These are phyloP conservation scores for Wickerhamomyces queroliae DNA, from an alignment of 805 yeast genomes.

Conservation along the genomic window DNA sequence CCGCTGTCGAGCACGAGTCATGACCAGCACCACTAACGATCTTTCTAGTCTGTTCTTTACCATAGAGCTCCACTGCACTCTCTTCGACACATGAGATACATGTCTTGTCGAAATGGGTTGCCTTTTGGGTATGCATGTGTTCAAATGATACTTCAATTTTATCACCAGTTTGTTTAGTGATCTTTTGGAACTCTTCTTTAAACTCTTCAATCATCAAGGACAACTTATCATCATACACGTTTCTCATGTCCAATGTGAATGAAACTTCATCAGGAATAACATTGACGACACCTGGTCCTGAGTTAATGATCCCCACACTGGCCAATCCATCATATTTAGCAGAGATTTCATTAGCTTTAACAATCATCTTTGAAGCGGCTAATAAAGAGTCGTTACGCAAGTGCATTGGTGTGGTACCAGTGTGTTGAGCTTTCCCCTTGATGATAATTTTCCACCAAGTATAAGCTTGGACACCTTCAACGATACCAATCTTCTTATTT, in stretches of 20 bases:
- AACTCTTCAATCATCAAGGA: constrained; percentile 32
- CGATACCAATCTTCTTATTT: constrained; percentile 55
- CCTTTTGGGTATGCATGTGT: constrained; percentile 43
- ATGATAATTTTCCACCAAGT: constrained; percentile 55
- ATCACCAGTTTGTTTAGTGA: constrained; percentile 27
- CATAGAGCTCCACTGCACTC: constrained; percentile 45
- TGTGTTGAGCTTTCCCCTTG: constrained; percentile 61
- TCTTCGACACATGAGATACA: constrained; percentile 46
- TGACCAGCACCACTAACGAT: constrained; percentile 72
- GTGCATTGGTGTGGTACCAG: constrained; percentile 67
- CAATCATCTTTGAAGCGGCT: constrained; percentile 52
- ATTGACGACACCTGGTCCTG: constrained; percentile 58
- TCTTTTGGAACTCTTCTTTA: constrained; percentile 29
- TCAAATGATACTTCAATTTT: constrained; percentile 35
- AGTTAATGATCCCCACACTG: constrained; percentile 51
- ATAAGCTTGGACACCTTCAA: constrained; percentile 61
- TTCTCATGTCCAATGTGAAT: constrained; percentile 59
- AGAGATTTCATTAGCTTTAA: constrained; percentile 51
- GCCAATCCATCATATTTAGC: constrained; percentile 44
- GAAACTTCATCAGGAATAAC: constrained; percentile 59
- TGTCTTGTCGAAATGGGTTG: constrained; percentile 48
- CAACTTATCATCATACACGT: constrained; percentile 39
- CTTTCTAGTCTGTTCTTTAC: constrained; percentile 34
- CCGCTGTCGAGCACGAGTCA: constrained; percentile 57
- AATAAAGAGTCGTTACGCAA: constrained; percentile 57